Conservation (phyloP, 495 filamentous ascomycete genomes). For the Viridothelium virens region DNA sequence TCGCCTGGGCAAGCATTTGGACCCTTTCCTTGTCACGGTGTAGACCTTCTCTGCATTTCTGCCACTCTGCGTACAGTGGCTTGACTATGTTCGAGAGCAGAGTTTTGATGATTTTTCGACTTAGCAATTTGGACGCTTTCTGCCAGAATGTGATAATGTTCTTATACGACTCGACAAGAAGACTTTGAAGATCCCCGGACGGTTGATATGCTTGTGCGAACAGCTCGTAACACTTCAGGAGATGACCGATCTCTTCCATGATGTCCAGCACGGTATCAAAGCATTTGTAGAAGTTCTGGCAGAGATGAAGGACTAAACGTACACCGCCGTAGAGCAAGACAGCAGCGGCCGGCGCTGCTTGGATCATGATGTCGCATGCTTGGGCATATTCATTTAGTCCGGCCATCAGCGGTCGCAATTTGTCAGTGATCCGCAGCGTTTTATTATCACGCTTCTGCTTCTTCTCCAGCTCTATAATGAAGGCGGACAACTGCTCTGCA, state of each 20-base stretch:
- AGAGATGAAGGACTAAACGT: slow-evolving; percentile 13
- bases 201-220: slow-evolving; percentile 17
- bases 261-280: slow-evolving; percentile 17
- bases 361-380: slow-evolving; percentile 17
- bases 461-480: slow-evolving; percentile 13
- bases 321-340: slow-evolving; percentile 18
- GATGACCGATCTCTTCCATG: slow-evolving; percentile 19
- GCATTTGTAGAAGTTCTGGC: slow-evolving; percentile 17
- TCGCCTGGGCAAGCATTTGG: slow-evolving; percentile 16
- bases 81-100: slow-evolving; percentile 16
- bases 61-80: slow-evolving; percentile 18
- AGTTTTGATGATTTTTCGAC: slow-evolving; percentile 15
- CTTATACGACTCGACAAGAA: slow-evolving; percentile 20
- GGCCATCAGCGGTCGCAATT: slow-evolving; percentile 12
- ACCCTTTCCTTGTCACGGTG: slow-evolving; percentile 12
- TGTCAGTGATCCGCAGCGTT: slow-evolving; percentile 14
- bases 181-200: slow-evolving; percentile 16
- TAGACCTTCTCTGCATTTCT: slow-evolving; percentile 16
- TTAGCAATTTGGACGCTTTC: slow-evolving; percentile 16
- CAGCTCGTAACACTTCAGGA: slow-evolving; percentile 15
- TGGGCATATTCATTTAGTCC: slow-evolving; percentile 11
- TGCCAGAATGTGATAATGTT: slow-evolving; percentile 21
- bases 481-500: slow-evolving; percentile 11
- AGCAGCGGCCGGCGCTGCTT: slow-evolving; percentile 15
- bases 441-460: slow-evolving; percentile 15